Evolutionary conservation across 2,329 filamentous ascomycete species (phyloP).

Genomic region (Escovopsis sp.): DNA sequence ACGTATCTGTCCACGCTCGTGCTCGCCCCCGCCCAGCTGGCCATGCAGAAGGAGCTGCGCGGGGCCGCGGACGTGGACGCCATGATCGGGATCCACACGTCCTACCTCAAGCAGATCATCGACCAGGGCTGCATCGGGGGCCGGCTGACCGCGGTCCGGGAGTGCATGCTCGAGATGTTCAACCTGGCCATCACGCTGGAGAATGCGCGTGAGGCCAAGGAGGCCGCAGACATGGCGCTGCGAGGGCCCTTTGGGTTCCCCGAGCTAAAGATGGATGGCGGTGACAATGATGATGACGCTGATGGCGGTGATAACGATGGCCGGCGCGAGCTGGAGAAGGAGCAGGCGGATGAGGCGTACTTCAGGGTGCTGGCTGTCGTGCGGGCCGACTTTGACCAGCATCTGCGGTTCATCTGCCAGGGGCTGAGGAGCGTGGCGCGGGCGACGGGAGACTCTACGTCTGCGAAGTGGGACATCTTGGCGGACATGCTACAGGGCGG

Average conservation of each 20-base stretch:
- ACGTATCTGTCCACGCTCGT: slow-evolving; percentile 65
- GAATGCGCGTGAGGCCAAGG: slow-evolving; percentile 32
- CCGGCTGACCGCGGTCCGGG: slow-evolving; percentile 54
- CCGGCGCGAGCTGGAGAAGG: slow-evolving; percentile 11
- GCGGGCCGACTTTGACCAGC: slow-evolving; percentile 46
- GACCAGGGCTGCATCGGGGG: slow-evolving; percentile 55
- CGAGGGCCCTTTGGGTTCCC: background rate
- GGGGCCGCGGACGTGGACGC: slow-evolving; percentile 60
- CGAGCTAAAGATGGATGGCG: background rate
- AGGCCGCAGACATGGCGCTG: slow-evolving; percentile 12
- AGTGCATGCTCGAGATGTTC: slow-evolving; percentile 59
- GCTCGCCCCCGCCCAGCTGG: slow-evolving; percentile 42
- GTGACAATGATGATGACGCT: background rate
- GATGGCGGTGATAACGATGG: slow-evolving; percentile 11
- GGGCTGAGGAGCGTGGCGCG: slow-evolving; percentile 63
- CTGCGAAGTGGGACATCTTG: slow-evolving; percentile 61
- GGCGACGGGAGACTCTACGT: slow-evolving; percentile 47
- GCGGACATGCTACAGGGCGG: slow-evolving; percentile 59
- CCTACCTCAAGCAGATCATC: slow-evolving; percentile 47
- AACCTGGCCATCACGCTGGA: slow-evolving; percentile 60
- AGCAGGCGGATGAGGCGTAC: slow-evolving; percentile 27
- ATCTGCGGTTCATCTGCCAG: slow-evolving; percentile 55
- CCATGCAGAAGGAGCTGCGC: slow-evolving; percentile 42
- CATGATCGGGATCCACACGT: slow-evolving; percentile 58
- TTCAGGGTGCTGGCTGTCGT: slow-evolving; percentile 39